phyloP scores from a whole-genome alignment of 305 asterid genomes.

The Fraxinus dipetala region DNA sequence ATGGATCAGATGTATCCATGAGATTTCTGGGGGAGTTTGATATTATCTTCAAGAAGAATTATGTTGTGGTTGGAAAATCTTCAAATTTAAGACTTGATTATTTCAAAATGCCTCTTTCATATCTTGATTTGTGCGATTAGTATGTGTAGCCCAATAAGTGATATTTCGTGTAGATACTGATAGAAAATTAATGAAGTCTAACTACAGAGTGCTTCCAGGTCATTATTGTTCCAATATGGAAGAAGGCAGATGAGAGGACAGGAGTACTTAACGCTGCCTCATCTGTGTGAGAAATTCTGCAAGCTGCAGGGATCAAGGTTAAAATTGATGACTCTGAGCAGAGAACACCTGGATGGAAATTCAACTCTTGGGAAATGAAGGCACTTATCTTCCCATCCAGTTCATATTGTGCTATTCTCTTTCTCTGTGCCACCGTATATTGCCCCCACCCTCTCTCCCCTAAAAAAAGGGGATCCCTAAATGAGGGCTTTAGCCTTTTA shows the following conservation, averaged over 20 bases:
- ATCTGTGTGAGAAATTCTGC: slow-evolving; percentile 63
- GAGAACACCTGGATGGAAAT: slow-evolving; percentile 98
- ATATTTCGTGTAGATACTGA: slow-evolving; percentile 4
- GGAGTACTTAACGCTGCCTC: slow-evolving; percentile 69
- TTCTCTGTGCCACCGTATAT: background rate
- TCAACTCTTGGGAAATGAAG: slow-evolving; percentile 98
- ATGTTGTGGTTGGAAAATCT: background rate
- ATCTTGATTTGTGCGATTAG: background rate
- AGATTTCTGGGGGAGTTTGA: slow-evolving; percentile 2
- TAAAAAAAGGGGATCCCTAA: background rate
- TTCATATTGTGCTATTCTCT: background rate
- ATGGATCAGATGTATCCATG: background rate
- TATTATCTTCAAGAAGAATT: background rate
- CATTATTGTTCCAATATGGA: slow-evolving; percentile 86
- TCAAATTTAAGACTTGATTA: slow-evolving; percentile 1
- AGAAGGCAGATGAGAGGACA: slow-evolving; percentile 64
- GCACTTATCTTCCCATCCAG: slow-evolving; percentile 32
- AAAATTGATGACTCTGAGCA: slow-evolving; percentile 90
- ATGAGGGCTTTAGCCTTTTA: background rate
- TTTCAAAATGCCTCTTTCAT: slow-evolving; percentile 1
- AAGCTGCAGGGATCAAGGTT: slow-evolving; percentile 72
- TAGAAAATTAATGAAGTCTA: slow-evolving; percentile 14
- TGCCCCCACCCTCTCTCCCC: background rate
- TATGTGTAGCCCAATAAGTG: background rate
- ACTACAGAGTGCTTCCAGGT: slow-evolving; percentile 51